Evolutionary conservation across 1,284 basidiomycete genomes (phyloP), one percentile per base, ranked within the genome.

Genomic region (Apiotrichum sp.): DNA sequence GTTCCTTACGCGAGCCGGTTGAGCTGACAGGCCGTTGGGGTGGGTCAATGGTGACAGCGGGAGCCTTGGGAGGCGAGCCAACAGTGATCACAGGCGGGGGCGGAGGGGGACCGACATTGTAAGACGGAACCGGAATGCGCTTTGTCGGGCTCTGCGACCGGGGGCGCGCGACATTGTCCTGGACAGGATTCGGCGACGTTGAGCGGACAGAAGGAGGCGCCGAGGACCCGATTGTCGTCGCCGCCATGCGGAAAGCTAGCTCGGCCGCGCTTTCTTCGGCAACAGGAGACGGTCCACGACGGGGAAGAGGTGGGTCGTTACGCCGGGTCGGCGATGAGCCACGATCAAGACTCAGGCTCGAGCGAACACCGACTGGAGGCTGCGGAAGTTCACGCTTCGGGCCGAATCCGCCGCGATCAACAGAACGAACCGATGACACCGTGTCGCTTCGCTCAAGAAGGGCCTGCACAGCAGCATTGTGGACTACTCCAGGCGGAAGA

Each of bases 401-500:
- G n/a, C 54, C 52, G 47, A 66, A 69, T 5, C 59, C 65, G n/a
- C 57, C 55, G 0, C 71, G 65, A 56, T 75, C 73, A 1, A 75
- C 60, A 1, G 73, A 75, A 51, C 68, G 71, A 35, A 76, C 61
- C 1, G 73, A 74, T 7, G 71, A 69, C 34, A 73, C 49, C 0
- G 74, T 75, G 51, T 75, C 71, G 1, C 72, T 72, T 7, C 73
- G 64, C 29, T 73, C 69, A 9, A 73, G 55, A 14, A 55, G 44
- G 52, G 59, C 38, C 22, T 50, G 36, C 50, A 61, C 40, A 43
- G 49, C 50, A 31, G 56, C 7, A 36, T 49, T 33, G 48, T 45
- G 44, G 4, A 55, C 46, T 2, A 47, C 34, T 22, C 52, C 34
- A 31, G n/a, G 29, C 3, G 50, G 53, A 6, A 36, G 38, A 29